Evolutionary conservation across 305 asterid species (phyloP), one percentile per base, ranked within the genome.

Genomic region (Fraxinus greggii): DNA sequence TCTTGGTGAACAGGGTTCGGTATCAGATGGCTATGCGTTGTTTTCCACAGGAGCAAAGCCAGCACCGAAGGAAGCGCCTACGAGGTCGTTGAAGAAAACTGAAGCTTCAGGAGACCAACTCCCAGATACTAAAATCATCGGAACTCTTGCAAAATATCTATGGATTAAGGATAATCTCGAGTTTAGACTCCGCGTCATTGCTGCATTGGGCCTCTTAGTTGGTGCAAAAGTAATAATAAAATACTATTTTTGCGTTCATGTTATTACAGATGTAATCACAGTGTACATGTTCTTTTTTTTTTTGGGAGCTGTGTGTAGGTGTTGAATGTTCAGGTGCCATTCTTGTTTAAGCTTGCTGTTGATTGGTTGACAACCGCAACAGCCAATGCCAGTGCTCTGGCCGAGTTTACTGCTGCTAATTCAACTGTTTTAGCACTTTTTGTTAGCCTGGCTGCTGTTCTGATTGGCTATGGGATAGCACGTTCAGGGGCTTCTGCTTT

Each of bases 81-180:
- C 86, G 80, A 45, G 67, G 81, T 1, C 76, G 83, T 35, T 87
- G 75, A 81, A 77, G 82, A 88, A 83, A 84, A 81, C 42, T 12
- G 90, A 38, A 72, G 82, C 75, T 77, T 12, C 90, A 5, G 87
- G 77, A 2, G 95, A 88, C 80, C 91, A 90, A 84, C 88, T 89
- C 79, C 78, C 92, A 54, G 86, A 90, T 83, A 81, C 91, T 29
- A 89, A 87, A 88, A 93, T 96, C 77, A 77, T 96, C 56, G 86
- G 88, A 51, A 94, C 97, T 69, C 89, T 96, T 7, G 92, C 93
- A 5, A 91, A 91, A 70, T 94, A 91, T 85, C 26, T 96, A 78
- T 96, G 99, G 99, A 94, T 90, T 97, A 93, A 92, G 87, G 99
- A 93, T 82, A 96, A 93, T 87, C 23, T 76, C 40, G 99, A 96